Evolutionary conservation across 345 rosid species (phyloP).

Genomic region (Citrus cavaleriei): DNA sequence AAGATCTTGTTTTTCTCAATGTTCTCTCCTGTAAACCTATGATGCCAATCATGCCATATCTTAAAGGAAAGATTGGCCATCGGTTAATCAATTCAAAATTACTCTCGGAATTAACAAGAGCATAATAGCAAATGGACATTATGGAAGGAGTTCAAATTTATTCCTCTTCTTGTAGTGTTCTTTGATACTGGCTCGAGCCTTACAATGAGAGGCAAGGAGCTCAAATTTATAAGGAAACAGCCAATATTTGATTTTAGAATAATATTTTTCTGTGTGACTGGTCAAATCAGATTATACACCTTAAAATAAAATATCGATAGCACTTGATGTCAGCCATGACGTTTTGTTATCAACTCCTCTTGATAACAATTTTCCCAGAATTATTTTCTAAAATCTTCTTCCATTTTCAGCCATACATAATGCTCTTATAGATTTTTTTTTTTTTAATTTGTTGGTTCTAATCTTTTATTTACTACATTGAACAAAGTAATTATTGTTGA

Average conservation of each 20-base stretch:
- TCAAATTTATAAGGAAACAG: neutral
- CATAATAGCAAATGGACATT: no score
- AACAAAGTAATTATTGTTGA: no score
- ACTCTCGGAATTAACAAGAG: no score
- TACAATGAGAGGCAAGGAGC: neutral
- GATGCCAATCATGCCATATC: neutral
- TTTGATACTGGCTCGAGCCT: neutral
- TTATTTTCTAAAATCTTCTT: neutral
- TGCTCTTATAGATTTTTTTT: no score
- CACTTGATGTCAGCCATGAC: neutral
- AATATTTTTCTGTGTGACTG: neutral
- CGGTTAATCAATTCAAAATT: neutral
- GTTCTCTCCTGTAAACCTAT: constrained; percentile 31
- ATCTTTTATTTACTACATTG: no score
- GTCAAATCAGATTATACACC: neutral
- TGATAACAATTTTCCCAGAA: neutral
- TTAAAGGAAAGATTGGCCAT: neutral
- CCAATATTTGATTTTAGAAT: neutral
- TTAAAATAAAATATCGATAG: neutral
- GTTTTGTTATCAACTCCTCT: neutral
- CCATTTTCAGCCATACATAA: neutral
- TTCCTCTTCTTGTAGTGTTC: neutral
- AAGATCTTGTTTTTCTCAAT: constrained; percentile 25
- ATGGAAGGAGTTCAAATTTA: no score
- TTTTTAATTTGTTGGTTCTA: no score